These are phyloP conservation scores for Isoetes taiwanensis DNA, from an alignment of 75 land plant species.

Conservation along the genomic window DNA sequence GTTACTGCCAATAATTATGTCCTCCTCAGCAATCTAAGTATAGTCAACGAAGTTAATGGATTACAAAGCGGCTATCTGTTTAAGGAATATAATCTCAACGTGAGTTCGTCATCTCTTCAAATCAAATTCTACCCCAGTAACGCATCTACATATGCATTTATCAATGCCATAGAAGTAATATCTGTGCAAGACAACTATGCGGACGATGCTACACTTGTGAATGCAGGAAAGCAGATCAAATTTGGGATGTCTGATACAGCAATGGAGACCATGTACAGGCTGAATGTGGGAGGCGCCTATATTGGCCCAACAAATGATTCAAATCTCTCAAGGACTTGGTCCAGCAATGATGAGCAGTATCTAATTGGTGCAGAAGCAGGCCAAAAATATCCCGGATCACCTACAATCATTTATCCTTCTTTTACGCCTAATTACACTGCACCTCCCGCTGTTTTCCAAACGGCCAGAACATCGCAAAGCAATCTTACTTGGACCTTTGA, in stretches of 20 bases:
- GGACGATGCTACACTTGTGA: not conserved
- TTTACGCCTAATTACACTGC: conserved; percentile 11
- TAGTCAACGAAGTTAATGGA: not conserved
- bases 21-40: conserved; percentile 19
- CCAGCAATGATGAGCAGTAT: conserved; percentile 9
- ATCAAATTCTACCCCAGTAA: conserved; percentile 37
- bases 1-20: conserved; percentile 21
- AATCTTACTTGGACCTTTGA: conserved; percentile 50
- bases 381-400: conserved; percentile 11
- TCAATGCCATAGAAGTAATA: conserved; percentile 12
- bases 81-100: conserved; percentile 19
- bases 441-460: conserved; percentile 36
- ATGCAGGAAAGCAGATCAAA: not conserved
- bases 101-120: conserved; percentile 15
- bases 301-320: conserved; percentile 17
- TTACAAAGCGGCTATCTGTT: too few species aligned
- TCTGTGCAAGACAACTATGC: conserved; percentile 9
- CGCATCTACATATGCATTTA: not conserved
- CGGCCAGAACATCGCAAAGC: conserved; percentile 38
- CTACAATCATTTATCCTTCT: conserved; percentile 6
- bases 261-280: conserved; percentile 11
- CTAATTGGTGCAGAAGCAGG: conserved; percentile 28
- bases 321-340: conserved; percentile 14
- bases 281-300: conserved; percentile 21
- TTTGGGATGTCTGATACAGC: not conserved